These are phyloP conservation scores for Apiospora pterosperma DNA, from an alignment of 2,329 filamentous ascomycete species.

Conservation along the genomic window DNA sequence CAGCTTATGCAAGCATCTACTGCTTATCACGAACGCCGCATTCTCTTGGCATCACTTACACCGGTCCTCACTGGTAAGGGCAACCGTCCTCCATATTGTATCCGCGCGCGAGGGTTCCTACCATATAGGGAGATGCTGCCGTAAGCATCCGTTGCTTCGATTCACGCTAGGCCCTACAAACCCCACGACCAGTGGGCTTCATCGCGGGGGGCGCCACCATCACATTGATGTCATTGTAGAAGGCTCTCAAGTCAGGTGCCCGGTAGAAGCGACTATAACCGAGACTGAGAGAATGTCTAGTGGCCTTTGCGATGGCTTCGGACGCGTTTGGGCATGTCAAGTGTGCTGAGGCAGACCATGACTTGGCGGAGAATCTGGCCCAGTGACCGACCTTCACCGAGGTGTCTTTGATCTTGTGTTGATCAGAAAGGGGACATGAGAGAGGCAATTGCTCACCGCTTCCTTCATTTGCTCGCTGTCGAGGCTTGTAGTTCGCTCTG, in stretches of 20 bases:
- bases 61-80: background rate
- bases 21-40: background rate
- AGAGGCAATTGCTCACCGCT: background rate
- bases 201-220: background rate
- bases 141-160: background rate
- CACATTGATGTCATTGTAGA: background rate
- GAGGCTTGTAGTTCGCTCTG: background rate
- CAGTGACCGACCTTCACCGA: background rate
- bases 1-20: background rate
- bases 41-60: background rate
- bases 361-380: background rate
- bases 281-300: background rate
- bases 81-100: background rate
- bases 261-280: background rate
- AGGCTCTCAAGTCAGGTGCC: background rate
- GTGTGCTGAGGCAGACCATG: background rate
- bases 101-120: background rate
- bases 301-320: background rate
- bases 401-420: background rate
- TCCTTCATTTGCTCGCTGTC: background rate
- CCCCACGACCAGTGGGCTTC: background rate
- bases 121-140: background rate
- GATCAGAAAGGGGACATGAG: background rate
- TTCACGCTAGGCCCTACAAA: background rate
- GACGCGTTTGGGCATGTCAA: background rate